Evolutionary conservation across 2,329 filamentous ascomycete species (phyloP).

Genomic region (Shiraia bambusicola): DNA sequence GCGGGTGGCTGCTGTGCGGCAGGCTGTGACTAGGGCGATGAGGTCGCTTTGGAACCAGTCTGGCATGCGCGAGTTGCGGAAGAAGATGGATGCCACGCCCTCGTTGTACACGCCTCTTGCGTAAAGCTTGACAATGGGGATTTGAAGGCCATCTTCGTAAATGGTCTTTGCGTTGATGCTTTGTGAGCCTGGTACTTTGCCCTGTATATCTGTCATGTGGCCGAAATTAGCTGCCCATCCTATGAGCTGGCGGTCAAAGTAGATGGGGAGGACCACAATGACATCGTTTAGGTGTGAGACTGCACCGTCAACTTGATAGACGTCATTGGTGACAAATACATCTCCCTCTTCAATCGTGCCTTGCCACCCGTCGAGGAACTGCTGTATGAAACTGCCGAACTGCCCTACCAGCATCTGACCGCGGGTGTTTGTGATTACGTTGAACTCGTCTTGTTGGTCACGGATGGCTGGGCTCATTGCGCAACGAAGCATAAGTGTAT

Average conservation of each 20-base stretch:
- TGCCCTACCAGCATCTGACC: slow-evolving; percentile 57
- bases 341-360: slow-evolving; percentile 53
- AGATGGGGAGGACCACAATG: slow-evolving; percentile 53
- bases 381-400: slow-evolving; percentile 53
- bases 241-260: slow-evolving; percentile 47
- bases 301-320: slow-evolving; percentile 52
- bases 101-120: slow-evolving; percentile 48
- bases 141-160: slow-evolving; percentile 54
- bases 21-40: slow-evolving; percentile 51
- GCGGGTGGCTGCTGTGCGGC: slow-evolving; percentile 48
- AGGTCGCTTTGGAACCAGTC: slow-evolving; percentile 54
- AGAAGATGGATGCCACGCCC: slow-evolving; percentile 49
- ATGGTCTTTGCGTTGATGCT: slow-evolving; percentile 52
- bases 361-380: slow-evolving; percentile 52
- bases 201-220: slow-evolving; percentile 49
- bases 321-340: slow-evolving; percentile 55
- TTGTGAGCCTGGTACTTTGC: slow-evolving; percentile 55
- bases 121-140: slow-evolving; percentile 53
- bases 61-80: slow-evolving; percentile 52
- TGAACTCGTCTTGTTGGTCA: slow-evolving; percentile 56
- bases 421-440: slow-evolving; percentile 52
- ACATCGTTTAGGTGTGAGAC: slow-evolving; percentile 55
- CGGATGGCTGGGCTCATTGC: slow-evolving; percentile 55
- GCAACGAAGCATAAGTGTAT: slow-evolving; percentile 53
- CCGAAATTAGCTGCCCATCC: slow-evolving; percentile 56